A percentile compares a stretch with the other conserved stretches of the same genome.
These are phyloP conservation scores for Cupressus sempervirens DNA, from an alignment of 75 land plant species.

Conservation along the genomic window DNA sequence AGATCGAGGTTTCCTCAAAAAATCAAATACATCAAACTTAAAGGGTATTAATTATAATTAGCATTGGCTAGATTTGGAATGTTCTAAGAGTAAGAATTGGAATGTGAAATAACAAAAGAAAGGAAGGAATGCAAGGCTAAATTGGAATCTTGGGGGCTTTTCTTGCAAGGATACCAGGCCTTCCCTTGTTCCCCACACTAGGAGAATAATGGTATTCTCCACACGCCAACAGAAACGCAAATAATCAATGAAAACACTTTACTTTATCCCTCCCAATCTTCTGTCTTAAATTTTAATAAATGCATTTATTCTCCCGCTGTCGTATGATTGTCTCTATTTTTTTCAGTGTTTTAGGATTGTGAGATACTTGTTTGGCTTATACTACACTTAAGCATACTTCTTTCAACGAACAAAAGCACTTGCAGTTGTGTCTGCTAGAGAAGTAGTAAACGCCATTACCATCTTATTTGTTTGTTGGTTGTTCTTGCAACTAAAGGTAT, in stretches of 20 bases:
- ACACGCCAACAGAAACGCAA: constrained; percentile 6
- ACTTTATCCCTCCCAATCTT: neutral
- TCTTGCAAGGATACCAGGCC: constrained; percentile 6
- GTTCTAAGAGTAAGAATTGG: neutral
- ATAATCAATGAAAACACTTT: neutral
- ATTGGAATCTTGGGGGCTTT: neutral
- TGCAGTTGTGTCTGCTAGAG: neutral
- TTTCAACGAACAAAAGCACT: neutral
- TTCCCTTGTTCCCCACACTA: constrained; percentile 11
- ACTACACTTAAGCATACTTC: constrained; percentile 11
- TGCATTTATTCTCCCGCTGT: neutral
- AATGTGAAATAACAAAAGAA: neutral
- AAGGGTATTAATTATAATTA: neutral
- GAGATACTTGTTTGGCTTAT: constrained; percentile 8
- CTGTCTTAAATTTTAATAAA: neutral
- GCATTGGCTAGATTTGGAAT: neutral
- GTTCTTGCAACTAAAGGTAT: neutral
- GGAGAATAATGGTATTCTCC: neutral
- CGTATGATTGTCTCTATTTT: neutral
- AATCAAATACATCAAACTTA: neutral
- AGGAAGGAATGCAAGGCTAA: neutral
- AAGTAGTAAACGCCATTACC: neutral
- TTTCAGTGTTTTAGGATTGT: neutral
- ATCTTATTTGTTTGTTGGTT: neutral
- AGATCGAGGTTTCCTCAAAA: neutral